Conservation (phyloP, 1,139 yeast species). For the Scheffersomyces lignicola region DNA sequence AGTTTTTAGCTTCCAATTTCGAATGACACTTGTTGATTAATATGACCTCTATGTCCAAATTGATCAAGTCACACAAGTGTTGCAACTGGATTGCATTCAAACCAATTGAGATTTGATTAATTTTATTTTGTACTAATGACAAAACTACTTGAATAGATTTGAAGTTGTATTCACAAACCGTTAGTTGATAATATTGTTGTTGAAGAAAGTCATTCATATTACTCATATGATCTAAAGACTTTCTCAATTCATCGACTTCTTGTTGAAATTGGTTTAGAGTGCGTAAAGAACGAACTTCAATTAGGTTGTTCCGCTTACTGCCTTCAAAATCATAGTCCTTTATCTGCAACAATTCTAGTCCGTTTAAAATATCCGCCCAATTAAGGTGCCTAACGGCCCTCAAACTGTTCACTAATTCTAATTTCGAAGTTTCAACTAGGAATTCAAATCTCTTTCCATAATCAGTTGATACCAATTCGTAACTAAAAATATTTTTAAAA, state of each 20-base stretch:
- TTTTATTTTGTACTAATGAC: conserved; percentile 36
- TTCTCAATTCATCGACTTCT: conserved; percentile 22
- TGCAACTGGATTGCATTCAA: conserved; percentile 38
- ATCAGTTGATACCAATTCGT: conserved; percentile 17
- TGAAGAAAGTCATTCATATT: conserved; percentile 22
- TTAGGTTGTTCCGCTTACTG: conserved; percentile 15
- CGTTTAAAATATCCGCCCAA: conserved; percentile 60
- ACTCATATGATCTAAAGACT: conserved; percentile 34
- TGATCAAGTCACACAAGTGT: conserved; percentile 39
- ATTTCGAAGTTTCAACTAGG: conserved; percentile 42
- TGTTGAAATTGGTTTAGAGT: conserved; percentile 42
- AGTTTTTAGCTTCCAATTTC: conserved; percentile 12
- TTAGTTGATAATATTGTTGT: conserved; percentile 22
- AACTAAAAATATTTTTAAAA: conserved; percentile 28
- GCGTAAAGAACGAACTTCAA: conserved; percentile 42
- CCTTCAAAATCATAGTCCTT: conserved; percentile 13
- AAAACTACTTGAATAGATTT: conserved; percentile 20
- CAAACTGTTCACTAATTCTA: conserved; percentile 25
- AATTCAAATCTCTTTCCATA: conserved; percentile 40
- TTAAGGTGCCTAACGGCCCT: conserved; percentile 32
- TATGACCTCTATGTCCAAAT: conserved; percentile 33
- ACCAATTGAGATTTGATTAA: conserved; percentile 42
- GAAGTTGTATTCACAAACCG: conserved; percentile 25
- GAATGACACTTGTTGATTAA: conserved; percentile 34
- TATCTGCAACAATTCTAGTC: conserved; percentile 37